Evolutionary conservation across 495 filamentous ascomycete genomes (phyloP).

Genomic region (Xylaria longipes): DNA sequence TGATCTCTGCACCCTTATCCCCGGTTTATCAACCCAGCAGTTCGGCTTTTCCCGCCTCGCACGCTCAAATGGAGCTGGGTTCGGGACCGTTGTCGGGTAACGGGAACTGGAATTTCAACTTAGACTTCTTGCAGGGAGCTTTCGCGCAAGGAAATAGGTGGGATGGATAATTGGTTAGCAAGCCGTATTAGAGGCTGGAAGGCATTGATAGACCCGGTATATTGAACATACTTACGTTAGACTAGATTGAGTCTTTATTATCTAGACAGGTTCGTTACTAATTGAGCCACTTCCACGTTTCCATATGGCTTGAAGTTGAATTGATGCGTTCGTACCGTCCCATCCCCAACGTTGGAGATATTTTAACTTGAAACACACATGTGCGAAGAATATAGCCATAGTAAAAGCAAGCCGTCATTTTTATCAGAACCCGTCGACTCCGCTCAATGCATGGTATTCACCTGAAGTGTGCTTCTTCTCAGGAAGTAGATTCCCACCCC

Average conservation of each 20-base stretch:
- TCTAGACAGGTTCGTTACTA: neutral
- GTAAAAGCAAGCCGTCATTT: neutral
- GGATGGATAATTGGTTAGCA: neutral
- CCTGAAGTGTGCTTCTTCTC: neutral
- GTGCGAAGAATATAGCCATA: neutral
- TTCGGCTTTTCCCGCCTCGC: conserved; percentile 18
- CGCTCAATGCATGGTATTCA: conserved; percentile 4
- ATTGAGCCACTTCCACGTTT: neutral
- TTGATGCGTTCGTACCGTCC: neutral
- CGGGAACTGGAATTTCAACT: conserved; percentile 22
- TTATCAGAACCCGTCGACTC: neutral
- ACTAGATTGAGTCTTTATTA: neutral
- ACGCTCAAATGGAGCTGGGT: conserved; percentile 20
- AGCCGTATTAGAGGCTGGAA: neutral
- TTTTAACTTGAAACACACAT: neutral
- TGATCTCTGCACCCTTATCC: conserved; percentile 13
- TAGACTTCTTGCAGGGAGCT: conserved; percentile 23
- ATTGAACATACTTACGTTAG: neutral
- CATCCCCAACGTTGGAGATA: no score
- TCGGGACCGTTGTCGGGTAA: conserved; percentile 18
- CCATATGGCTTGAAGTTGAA: neutral
- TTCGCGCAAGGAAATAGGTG: conserved; percentile 16
- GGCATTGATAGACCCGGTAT: neutral
- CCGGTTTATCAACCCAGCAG: conserved; percentile 5
- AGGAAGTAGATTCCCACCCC: neutral